Conservation (phyloP, 129 eudicot species). For the Flaveria robusta region DNA sequence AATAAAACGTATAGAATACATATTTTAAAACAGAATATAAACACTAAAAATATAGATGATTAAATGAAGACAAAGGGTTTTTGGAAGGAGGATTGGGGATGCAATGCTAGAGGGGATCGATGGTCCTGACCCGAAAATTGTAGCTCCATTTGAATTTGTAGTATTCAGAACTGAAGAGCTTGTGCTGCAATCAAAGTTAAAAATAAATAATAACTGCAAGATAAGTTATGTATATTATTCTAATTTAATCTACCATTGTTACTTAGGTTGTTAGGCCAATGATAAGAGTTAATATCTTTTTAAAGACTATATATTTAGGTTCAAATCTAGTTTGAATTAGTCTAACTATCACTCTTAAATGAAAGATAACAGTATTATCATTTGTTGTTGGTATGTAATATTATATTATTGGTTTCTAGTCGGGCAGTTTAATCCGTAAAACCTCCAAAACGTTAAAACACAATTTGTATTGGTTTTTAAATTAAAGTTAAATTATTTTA, state of each 20-base stretch:
- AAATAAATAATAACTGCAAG: neutral
- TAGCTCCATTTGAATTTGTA: conserved; percentile 74
- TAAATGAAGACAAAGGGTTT: conserved; percentile 2
- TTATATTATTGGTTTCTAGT: neutral
- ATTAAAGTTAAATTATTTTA: neutral
- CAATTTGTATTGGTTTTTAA: neutral
- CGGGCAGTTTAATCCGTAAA: neutral
- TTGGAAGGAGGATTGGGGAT: conserved; percentile 16
- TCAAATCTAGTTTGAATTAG: too few species aligned
- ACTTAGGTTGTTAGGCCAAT: too few species aligned
- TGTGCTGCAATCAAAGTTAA: conserved; percentile 58
- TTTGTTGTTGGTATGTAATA: neutral
- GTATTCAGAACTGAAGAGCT: conserved; percentile 77
- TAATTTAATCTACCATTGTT: neutral
- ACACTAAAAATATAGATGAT: conserved; percentile 4
- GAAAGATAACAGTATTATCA: too few species aligned
- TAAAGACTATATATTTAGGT: too few species aligned
- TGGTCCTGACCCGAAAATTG: conserved; percentile 85
- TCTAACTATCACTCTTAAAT: too few species aligned
- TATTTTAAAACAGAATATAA: conserved; percentile 26
- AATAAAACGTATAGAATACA: neutral
- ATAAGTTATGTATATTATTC: neutral
- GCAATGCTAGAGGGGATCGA: conserved; percentile 47
- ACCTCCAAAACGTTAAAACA: neutral
- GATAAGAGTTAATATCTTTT: too few species aligned